Base-by-base conservation (phyloP, 2,329 filamentous ascomycete species). In the Xylariaceae sp. region DNA sequence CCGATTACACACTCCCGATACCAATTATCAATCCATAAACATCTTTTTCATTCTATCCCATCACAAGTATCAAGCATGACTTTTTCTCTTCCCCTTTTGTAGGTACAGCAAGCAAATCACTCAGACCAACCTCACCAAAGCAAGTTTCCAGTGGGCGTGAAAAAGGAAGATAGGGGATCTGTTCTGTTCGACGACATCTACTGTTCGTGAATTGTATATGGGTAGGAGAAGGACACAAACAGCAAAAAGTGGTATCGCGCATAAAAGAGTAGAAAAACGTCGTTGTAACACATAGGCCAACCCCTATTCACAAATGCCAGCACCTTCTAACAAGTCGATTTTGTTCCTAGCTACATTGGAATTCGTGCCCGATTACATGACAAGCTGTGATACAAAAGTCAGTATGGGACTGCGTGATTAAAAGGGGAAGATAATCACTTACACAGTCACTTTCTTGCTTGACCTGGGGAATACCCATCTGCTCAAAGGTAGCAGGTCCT, bases 401-500 rank as follows among this genome's bases (percentile, higher is more conserved):
- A 62, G 57, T 8, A 48, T 30, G 23, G 23, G 23, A 51, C 5
- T 4, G 34, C 11, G 10, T 23, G 4, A 44, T 50, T 17, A 3
- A n/a, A 10, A 4, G 17, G 49, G 3, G 9, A 4, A 51, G 17
- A 37, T 9, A 34, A 18, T 61, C 17, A 81, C 82, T 82, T 85
- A 97, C 92, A 79, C 93, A 99, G 75, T 97, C 92, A 66, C 84
- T 84, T n/a, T 96, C 90, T 62, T 87, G 83, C 74, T 94, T 92
- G 52, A 82, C 86, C 69, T 87, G 83, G 5, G 92, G 90, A 68
- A 99, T 93, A 45, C 94, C 94, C 94, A 99, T 99, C 72, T 95
- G 92, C 72, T 97, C 93, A 73, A 99, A 99, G 0, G 94, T 97
- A 68, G 94, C 90, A 0, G 94, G 93, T 9, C 93, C 94, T 71